Evolutionary conservation across 345 rosid genomes (phyloP).

Genomic region (Populus alba): DNA sequence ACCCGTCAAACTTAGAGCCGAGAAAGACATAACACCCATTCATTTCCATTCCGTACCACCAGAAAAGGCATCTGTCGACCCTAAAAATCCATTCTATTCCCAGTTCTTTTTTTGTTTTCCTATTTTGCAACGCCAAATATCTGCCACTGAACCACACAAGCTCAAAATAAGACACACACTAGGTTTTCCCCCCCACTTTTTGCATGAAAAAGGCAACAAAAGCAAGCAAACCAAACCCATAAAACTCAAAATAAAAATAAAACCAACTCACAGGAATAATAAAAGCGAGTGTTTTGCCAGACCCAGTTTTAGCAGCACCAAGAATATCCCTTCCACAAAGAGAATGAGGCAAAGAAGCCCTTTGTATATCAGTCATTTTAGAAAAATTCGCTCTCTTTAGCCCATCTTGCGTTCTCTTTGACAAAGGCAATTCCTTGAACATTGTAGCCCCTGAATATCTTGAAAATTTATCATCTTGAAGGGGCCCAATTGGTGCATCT

Average conservation of each 20-base stretch:
- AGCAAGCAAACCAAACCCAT: background rate
- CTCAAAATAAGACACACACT: no score
- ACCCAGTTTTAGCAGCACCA: conserved; percentile 96
- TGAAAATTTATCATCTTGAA: conserved; percentile 51
- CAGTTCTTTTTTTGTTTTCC: no score
- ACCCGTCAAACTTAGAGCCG: no score
- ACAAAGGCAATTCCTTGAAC: conserved; percentile 70
- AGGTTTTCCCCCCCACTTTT: no score
- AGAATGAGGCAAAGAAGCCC: conserved; percentile 82
- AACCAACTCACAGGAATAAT: conserved; percentile 66
- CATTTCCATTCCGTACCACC: no score
- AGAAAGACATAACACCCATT: no score
- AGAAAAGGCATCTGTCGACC: no score
- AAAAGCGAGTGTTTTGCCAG: conserved; percentile 92
- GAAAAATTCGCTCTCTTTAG: conserved; percentile 50
- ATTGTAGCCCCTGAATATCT: conserved; percentile 55
- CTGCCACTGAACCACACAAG: no score
- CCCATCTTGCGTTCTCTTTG: conserved; percentile 68
- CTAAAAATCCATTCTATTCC: no score
- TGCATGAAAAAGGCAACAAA: background rate
- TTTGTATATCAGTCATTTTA: conserved; percentile 79
- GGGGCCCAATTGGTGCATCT: conserved; percentile 51
- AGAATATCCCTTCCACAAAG: conserved; percentile 84
- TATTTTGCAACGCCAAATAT: no score
- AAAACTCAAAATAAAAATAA: background rate